Evolutionary conservation across 495 filamentous ascomycete species (phyloP).

Genomic region (Parathielavia hyrcaniae): DNA sequence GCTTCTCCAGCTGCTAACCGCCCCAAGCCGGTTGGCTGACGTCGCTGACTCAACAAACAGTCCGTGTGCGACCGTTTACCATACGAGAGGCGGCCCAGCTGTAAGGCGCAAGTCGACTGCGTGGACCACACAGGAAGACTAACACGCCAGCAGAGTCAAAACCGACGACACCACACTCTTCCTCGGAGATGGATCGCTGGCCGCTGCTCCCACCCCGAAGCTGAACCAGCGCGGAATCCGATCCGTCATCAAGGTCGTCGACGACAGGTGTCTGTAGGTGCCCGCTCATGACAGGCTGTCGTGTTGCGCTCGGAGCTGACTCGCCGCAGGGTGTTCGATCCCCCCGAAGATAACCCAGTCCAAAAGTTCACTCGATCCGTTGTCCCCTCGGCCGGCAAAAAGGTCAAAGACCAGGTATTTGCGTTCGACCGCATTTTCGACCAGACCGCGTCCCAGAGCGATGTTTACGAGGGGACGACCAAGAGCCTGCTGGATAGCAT

Average conservation of each 20-base stretch:
- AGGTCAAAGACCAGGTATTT: slow-evolving; percentile 97
- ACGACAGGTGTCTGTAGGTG: slow-evolving; percentile 90
- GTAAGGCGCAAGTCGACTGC: slow-evolving; percentile 33
- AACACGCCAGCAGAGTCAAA: slow-evolving; percentile 50
- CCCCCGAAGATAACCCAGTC: slow-evolving; percentile 93
- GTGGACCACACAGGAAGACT: slow-evolving; percentile 7
- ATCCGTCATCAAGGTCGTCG: slow-evolving; percentile 90
- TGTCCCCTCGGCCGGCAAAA: slow-evolving; percentile 73
- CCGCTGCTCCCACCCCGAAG: slow-evolving; percentile 74
- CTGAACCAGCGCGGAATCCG: slow-evolving; percentile 80
- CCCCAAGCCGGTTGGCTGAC: not conserved
- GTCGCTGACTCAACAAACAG: slow-evolving; percentile 41
- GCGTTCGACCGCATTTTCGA: slow-evolving; percentile 96
- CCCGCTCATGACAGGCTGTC: not conserved
- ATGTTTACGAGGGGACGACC: slow-evolving; percentile 95
- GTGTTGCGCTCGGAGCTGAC: slow-evolving; percentile 5
- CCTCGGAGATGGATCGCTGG: slow-evolving; percentile 89
- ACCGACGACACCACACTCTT: slow-evolving; percentile 85
- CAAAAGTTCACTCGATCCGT: slow-evolving; percentile 81
- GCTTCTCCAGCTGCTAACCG: not conserved
- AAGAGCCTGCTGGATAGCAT: slow-evolving; percentile 86
- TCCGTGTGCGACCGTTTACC: slow-evolving; percentile 92
- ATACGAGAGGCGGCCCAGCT: slow-evolving; percentile 65
- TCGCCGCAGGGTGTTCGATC: slow-evolving; percentile 80
- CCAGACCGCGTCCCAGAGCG: slow-evolving; percentile 84